phyloP scores from a whole-genome alignment of 805 yeast genomes.

The Lachancea fermentati region DNA sequence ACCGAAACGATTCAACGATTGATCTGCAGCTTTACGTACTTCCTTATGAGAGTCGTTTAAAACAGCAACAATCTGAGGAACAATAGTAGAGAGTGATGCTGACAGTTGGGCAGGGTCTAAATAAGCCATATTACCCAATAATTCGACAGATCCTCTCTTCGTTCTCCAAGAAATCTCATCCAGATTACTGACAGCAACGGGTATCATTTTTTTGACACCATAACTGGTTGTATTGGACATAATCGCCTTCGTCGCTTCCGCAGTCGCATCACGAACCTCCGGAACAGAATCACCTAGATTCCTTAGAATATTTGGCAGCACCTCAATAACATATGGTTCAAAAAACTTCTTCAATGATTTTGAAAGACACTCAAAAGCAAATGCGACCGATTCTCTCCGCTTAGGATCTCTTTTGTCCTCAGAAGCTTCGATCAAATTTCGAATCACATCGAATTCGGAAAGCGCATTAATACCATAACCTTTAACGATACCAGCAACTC shows the following conservation, averaged over 20 bases:
- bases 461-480: slow-evolving; percentile 83
- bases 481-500: slow-evolving; percentile 86
- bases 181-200: slow-evolving; percentile 77
- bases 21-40: slow-evolving; percentile 92
- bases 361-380: slow-evolving; percentile 81
- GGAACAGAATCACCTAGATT: slow-evolving; percentile 79
- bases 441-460: slow-evolving; percentile 68
- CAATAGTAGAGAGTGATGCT: slow-evolving; percentile 78
- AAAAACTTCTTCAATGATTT: slow-evolving; percentile 67
- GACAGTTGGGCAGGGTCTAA: slow-evolving; percentile 92
- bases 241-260: slow-evolving; percentile 75
- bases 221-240: slow-evolving; percentile 89
- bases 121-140: slow-evolving; percentile 96
- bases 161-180: slow-evolving; percentile 94
- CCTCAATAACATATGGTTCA: slow-evolving; percentile 91
- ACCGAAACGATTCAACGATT: slow-evolving; percentile 83
- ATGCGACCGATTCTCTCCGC: slow-evolving; percentile 82
- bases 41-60: slow-evolving; percentile 94
- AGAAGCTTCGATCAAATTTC: slow-evolving; percentile 72
- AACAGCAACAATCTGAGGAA: slow-evolving; percentile 95
- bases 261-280: slow-evolving; percentile 87
- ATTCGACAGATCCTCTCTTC: slow-evolving; percentile 93
- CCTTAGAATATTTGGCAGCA: slow-evolving; percentile 73
- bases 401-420: slow-evolving; percentile 76
- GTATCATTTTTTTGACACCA: slow-evolving; percentile 88